phyloP scores from a whole-genome alignment of 2,329 filamentous ascomycete genomes.

The Verticillium alfalfae region DNA sequence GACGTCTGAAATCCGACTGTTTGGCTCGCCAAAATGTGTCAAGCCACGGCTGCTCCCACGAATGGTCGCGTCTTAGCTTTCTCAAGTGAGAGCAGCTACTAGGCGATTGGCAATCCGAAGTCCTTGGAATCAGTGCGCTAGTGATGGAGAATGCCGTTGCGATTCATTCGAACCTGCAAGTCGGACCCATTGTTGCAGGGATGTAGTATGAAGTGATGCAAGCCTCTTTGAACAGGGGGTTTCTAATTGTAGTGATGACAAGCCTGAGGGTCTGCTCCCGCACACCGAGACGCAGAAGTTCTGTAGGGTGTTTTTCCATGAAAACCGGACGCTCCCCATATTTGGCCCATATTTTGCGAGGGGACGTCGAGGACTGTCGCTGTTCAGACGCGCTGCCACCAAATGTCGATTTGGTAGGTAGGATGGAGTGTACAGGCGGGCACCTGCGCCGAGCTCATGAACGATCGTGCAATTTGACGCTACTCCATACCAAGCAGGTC shows the following conservation, averaged over 20 bases:
- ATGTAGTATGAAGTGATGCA: not conserved
- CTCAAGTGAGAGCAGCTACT: not conserved
- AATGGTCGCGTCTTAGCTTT: not conserved
- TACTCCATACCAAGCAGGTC: not conserved
- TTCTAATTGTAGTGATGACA: not conserved
- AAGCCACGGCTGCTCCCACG: conserved; percentile 1
- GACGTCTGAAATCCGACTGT: conserved; percentile 9
- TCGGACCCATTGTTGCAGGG: not conserved
- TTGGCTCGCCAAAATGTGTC: conserved; percentile 1
- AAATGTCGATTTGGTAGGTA: not conserved
- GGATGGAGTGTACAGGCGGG: not conserved
- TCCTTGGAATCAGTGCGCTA: not conserved
- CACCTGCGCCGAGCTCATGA: not conserved
- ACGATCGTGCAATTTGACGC: not conserved
- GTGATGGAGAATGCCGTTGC: not conserved
- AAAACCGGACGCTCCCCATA: not conserved
- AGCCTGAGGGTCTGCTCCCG: not conserved
- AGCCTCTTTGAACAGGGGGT: not conserved
- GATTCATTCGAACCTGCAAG: not conserved
- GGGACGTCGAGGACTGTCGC: not conserved
- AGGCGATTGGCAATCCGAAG: not conserved
- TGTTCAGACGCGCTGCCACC: not conserved
- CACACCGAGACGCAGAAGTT: not conserved
- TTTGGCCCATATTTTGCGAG: not conserved
- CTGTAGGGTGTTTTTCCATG: not conserved